phyloP scores from a whole-genome alignment of 1,139 yeast species.

The Yamadazyma diospyri region DNA sequence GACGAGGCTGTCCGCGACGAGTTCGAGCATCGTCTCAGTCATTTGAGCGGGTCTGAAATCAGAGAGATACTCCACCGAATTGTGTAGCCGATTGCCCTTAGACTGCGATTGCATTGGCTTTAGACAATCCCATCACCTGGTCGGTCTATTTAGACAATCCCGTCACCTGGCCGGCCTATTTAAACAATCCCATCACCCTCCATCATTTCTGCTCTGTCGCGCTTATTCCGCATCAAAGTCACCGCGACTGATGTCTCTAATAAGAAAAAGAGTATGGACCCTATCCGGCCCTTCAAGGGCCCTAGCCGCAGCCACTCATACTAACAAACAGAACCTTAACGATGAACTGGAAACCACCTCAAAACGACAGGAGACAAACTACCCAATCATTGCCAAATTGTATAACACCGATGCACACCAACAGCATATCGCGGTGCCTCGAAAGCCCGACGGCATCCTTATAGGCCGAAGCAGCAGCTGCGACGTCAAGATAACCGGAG shows the following conservation, averaged over 20 bases:
- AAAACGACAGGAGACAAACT: conserved; percentile 20
- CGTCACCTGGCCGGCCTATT: no score
- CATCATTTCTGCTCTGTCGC: no score
- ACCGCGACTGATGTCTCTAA: conserved; percentile 40
- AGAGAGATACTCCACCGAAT: conserved; percentile 29
- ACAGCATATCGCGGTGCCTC: conserved; percentile 32
- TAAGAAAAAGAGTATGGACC: conserved; percentile 38
- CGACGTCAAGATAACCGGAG: conserved; percentile 52
- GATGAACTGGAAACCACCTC: conserved; percentile 2
- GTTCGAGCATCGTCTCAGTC: conserved; percentile 19
- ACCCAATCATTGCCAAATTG: conserved; percentile 27
- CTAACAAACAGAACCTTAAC: background rate
- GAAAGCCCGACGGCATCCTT: conserved; percentile 30
- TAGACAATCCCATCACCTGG: no score
- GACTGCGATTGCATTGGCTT: no score
- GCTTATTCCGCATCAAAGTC: no score
- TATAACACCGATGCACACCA: conserved; percentile 28
- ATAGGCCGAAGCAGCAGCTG: conserved; percentile 65
- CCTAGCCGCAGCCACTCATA: no score
- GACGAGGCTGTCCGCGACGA: conserved; percentile 20
- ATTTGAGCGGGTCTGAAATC: conserved; percentile 34
- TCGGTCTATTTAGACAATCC: no score
- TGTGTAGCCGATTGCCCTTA: conserved; percentile 18
- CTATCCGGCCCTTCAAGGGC: background rate
- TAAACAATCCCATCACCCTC: no score